Evolutionary conservation across 2,329 filamentous ascomycete genomes (phyloP), one percentile per base, ranked within the genome.

Genomic region (Penicillium sclerotigenum): DNA sequence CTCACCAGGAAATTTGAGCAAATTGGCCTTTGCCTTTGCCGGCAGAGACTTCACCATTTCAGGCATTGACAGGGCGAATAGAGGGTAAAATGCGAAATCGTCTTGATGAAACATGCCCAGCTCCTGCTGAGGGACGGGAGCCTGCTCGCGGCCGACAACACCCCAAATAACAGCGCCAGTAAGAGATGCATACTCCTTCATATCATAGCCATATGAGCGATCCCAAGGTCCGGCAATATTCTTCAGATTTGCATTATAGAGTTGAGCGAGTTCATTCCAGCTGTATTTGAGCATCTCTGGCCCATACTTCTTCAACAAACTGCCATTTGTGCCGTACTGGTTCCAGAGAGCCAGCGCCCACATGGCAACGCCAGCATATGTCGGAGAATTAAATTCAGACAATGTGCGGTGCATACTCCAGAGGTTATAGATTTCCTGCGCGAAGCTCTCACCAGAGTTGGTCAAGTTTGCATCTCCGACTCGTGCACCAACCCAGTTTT

Each of bases 151-250:
- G 14, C 67, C 69, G 31, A 68, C 42, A 6, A 85, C 57, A 0
- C 80, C 78, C 84, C 83, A 87, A 58, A 87, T 77, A 70, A 83
- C 83, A 14, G 83, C 67, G 0, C 80, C 80, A 67, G 86, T 79
- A 47, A 87, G 76, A 50, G 81, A 81, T 4, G 86, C 67, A 61
- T 87, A 87, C 7, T 78, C 73, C 52, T 84, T 85, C 83, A 87
- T 85, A 57, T 87, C 83, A 55, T 80, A 86, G 0, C 83, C 83
- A 59, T 87, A 87, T 0, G 79, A 75, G 0, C 85, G 79, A 67
- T 87, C 85, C 84, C 84, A 87, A 0, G 85, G 85, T 0, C 84
- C 85, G 2, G 84, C 84, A 46, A 86, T 77, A 58, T 87, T 87
- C 60, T 78, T 81, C 71, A 87, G 68, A 2, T 79, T 76, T 0